Conservation (phyloP, 1,139 yeast species). For the Geotrichum cucujoidarum region DNA sequence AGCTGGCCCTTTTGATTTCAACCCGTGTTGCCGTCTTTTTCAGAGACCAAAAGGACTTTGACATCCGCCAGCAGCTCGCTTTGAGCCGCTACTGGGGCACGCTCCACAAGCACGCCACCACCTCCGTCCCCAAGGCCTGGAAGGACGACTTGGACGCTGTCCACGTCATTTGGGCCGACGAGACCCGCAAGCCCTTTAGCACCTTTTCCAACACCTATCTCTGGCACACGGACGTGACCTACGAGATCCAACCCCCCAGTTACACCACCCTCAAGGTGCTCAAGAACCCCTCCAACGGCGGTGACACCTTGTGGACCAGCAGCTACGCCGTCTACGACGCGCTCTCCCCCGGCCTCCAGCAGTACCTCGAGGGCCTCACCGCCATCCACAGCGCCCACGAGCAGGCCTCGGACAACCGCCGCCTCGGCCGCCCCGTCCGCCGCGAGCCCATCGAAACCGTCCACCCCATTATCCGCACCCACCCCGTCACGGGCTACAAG, state of each 20-base stretch:
- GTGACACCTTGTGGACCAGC: constrained; percentile 68
- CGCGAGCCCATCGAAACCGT: constrained; percentile 53
- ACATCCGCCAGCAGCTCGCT: constrained; percentile 49
- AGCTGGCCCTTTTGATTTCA: constrained; percentile 59
- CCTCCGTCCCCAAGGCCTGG: constrained; percentile 56
- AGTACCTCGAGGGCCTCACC: constrained; percentile 51
- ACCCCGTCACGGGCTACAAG: constrained; percentile 64
- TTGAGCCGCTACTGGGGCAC: constrained; percentile 63
- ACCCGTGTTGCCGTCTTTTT: constrained; percentile 66
- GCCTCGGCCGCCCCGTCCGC: constrained; percentile 58
- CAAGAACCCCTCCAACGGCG: constrained; percentile 62
- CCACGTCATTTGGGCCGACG: constrained; percentile 49
- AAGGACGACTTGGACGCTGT: constrained; percentile 43
- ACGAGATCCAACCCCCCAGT: constrained; percentile 67
- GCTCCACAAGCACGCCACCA: constrained; percentile 68
- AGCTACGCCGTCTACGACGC: constrained; percentile 64
- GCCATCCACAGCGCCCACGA: constrained; percentile 66
- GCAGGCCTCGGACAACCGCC: constrained; percentile 55
- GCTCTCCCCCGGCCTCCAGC: constrained; percentile 56
- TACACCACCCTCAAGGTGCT: constrained; percentile 57
- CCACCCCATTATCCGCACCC: constrained; percentile 65
- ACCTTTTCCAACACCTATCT: constrained; percentile 27
- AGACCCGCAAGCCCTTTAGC: constrained; percentile 29
- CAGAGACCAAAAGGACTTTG: constrained; percentile 53
- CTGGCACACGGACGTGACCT: constrained; percentile 70